These are phyloP conservation scores for Aureobasidium sp. DNA, from an alignment of 2,329 filamentous ascomycete genomes.

Conservation along the genomic window DNA sequence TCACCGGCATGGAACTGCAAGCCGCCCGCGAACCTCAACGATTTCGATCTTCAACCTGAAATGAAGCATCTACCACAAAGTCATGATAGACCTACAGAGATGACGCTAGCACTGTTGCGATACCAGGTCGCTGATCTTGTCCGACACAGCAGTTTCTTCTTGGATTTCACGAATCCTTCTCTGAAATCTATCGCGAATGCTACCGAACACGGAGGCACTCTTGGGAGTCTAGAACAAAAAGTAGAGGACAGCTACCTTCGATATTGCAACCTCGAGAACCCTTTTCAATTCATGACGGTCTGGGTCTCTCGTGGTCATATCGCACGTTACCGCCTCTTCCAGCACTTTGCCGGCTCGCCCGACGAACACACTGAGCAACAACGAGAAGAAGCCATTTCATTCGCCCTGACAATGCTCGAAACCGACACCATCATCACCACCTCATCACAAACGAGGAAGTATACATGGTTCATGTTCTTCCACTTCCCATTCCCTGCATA, in stretches of 20 bases:
- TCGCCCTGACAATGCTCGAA: conserved; percentile 38
- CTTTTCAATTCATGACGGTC: conserved; percentile 43
- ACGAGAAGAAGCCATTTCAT: conserved; percentile 25
- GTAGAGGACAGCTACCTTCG: conserved; percentile 44
- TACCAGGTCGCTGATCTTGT: conserved; percentile 38
- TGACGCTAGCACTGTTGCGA: conserved; percentile 39
- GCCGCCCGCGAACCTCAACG: conserved; percentile 37
- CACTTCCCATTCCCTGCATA: conserved; percentile 47
- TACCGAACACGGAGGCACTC: conserved; percentile 18
- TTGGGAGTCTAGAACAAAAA: conserved; percentile 34
- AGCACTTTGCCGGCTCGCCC: conserved; percentile 29
- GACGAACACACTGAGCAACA: conserved; percentile 21
- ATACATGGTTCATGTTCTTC: conserved; percentile 36
- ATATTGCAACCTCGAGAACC: conserved; percentile 35
- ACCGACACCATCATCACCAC: conserved; percentile 41
- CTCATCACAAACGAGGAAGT: conserved; percentile 37
- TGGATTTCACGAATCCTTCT: conserved; percentile 42
- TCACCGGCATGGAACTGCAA: conserved; percentile 40
- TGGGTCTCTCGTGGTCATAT: conserved; percentile 41
- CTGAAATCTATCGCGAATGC: conserved; percentile 28
- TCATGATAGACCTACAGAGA: conserved; percentile 33
- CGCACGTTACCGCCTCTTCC: conserved; percentile 45
- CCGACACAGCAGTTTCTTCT: conserved; percentile 35
- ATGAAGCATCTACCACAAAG: conserved; percentile 32
- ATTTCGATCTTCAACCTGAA: conserved; percentile 34